phyloP scores from a whole-genome alignment of 73 alveolate genomes.

The Symbiodinium pilosum region DNA sequence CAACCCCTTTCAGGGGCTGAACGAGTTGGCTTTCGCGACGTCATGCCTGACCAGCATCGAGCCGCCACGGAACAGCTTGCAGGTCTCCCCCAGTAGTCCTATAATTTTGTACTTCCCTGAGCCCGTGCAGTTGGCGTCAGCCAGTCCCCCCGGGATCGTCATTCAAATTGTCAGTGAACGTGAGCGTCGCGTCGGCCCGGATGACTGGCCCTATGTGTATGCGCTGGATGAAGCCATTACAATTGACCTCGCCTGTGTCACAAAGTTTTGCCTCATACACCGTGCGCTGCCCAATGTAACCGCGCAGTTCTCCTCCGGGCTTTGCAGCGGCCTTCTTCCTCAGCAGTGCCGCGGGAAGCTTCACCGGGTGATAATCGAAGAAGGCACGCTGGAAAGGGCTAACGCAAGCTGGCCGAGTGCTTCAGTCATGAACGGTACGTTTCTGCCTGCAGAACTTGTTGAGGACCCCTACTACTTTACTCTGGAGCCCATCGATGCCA shows the following conservation, averaged over 20 bases:
- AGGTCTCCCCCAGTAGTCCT: background rate
- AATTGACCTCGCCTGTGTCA: conserved; percentile 23
- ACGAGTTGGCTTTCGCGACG: background rate
- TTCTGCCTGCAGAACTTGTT: background rate
- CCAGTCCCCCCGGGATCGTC: no score
- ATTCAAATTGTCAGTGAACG: background rate
- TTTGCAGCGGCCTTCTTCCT: background rate
- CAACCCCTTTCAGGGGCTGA: background rate
- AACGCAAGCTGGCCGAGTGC: background rate
- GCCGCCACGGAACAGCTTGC: background rate
- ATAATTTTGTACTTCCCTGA: background rate
- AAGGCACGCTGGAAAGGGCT: background rate
- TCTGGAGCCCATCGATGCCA: background rate
- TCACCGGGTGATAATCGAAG: background rate
- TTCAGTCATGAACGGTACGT: background rate
- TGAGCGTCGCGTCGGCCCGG: background rate
- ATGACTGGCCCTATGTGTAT: background rate
- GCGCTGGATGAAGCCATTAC: background rate
- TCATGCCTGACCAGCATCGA: background rate
- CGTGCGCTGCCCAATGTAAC: background rate
- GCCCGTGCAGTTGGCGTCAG: background rate
- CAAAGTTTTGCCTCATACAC: background rate
- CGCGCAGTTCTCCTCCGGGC: background rate
- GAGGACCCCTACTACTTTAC: conserved; percentile 24
- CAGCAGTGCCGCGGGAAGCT: conserved; percentile 1